These are phyloP conservation scores for Pseudogymnoascus sp. DNA, from an alignment of 2,329 filamentous ascomycete genomes.

Conservation along the genomic window DNA sequence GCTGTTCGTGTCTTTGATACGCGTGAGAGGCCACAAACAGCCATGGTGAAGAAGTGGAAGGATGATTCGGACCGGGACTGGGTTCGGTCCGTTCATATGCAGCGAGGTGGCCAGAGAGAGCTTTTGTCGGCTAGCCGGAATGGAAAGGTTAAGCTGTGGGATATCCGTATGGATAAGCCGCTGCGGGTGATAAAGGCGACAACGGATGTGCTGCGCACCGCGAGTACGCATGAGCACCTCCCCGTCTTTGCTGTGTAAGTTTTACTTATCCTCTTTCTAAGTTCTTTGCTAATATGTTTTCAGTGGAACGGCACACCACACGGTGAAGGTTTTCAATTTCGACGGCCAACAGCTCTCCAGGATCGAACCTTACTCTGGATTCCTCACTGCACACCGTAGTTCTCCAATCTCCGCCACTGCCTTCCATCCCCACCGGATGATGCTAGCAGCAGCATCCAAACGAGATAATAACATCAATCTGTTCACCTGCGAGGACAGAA, in stretches of 20 bases:
- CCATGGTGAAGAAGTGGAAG: conserved; percentile 96
- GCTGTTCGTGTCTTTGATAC: conserved; percentile 92
- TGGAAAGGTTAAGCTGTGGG: conserved; percentile 92
- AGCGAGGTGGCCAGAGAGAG: conserved; percentile 87
- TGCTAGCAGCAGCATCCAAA: conserved; percentile 78
- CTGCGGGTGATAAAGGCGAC: conserved; percentile 69
- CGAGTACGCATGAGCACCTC: conserved; percentile 91
- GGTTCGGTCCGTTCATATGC: conserved; percentile 95
- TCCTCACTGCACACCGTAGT: conserved; percentile 72
- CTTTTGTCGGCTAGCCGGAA: conserved; percentile 84
- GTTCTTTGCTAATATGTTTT: conserved; percentile 20
- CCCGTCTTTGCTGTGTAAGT: conserved; percentile 91
- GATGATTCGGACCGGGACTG: conserved; percentile 79
- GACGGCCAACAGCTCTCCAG: conserved; percentile 71
- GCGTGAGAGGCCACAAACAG: conserved; percentile 71
- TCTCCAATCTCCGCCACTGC: conserved; percentile 81
- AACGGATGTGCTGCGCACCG: conserved; percentile 69
- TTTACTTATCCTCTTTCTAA: background rate
- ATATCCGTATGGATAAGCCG: conserved; percentile 78
- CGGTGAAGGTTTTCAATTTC: conserved; percentile 88
- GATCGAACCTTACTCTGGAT: conserved; percentile 84
- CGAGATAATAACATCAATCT: conserved; percentile 89
- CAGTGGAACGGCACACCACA: conserved; percentile 81
- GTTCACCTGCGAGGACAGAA: conserved; percentile 60
- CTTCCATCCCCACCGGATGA: conserved; percentile 91